Evolutionary conservation across 805 yeast genomes (phyloP).

Genomic region (Grigorovia jiainica): DNA sequence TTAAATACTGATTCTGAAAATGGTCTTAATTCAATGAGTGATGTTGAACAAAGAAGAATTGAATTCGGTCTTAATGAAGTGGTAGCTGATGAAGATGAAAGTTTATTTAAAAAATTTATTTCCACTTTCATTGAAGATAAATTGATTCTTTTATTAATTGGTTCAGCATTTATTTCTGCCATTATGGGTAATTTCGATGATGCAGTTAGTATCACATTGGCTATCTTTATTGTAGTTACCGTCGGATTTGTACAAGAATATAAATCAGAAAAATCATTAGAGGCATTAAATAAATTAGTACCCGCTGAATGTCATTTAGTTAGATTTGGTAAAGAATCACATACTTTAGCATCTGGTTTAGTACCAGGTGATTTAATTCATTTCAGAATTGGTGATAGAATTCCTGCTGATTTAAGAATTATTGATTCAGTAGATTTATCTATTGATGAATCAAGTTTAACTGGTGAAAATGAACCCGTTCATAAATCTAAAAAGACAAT

Average conservation of each 20-base stretch:
- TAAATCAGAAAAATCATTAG: slow-evolving; percentile 87
- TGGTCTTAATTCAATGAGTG: slow-evolving; percentile 66
- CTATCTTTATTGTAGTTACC: slow-evolving; percentile 84
- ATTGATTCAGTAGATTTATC: slow-evolving; percentile 68
- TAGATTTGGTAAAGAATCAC: slow-evolving; percentile 66
- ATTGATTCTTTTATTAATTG: slow-evolving; percentile 75
- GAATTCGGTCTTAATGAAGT: slow-evolving; percentile 80
- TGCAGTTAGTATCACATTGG: slow-evolving; percentile 87
- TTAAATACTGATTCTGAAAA: slow-evolving; percentile 48
- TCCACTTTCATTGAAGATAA: slow-evolving; percentile 86
- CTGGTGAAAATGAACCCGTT: slow-evolving; percentile 92
- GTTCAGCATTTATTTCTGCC: slow-evolving; percentile 79
- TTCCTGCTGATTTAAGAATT: slow-evolving; percentile 90
- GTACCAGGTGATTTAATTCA: slow-evolving; percentile 96
- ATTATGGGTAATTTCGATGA: slow-evolving; percentile 95
- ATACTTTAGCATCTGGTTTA: slow-evolving; percentile 74
- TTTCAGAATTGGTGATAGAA: slow-evolving; percentile 85
- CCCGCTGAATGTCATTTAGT: slow-evolving; percentile 95
- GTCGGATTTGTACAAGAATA: slow-evolving; percentile 98
- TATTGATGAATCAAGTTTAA: slow-evolving; percentile 87
- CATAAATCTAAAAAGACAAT: slow-evolving; percentile 48
- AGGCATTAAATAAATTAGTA: slow-evolving; percentile 84
- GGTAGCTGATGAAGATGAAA: slow-evolving; percentile 65
- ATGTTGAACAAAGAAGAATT: slow-evolving; percentile 59
- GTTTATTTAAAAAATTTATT: slow-evolving; percentile 58